Percentiles rank a stretch among this genome's conserved stretches.
Evolutionary conservation across 1,284 basidiomycete species (phyloP).

Genomic region (Microbotryomycetes sp.): DNA sequence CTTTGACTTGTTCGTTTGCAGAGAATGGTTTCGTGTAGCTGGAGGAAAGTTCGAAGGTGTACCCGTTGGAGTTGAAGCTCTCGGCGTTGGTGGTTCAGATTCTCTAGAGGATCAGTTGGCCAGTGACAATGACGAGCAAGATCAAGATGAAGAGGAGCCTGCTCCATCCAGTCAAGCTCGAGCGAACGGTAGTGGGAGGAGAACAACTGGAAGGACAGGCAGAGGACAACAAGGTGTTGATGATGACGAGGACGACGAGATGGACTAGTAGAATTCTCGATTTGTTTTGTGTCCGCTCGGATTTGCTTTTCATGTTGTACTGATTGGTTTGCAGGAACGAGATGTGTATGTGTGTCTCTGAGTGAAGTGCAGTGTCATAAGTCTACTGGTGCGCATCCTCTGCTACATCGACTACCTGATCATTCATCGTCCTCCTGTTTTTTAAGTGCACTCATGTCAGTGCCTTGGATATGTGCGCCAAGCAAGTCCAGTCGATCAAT

Average conservation of each 20-base stretch:
- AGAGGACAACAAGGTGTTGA: background rate
- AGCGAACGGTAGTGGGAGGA: background rate
- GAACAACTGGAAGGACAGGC: background rate
- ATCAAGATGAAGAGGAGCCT: background rate
- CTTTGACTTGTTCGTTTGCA: background rate
- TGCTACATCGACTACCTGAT: no score
- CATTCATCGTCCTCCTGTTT: conserved; percentile 24
- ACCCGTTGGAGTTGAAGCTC: conserved; percentile 40
- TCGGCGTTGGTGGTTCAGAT: conserved; percentile 36
- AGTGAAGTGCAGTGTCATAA: no score
- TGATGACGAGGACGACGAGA: background rate
- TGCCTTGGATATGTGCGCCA: conserved; percentile 28
- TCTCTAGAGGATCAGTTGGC: conserved; percentile 26
- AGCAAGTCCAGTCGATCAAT: conserved; percentile 35
- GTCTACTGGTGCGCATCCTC: no score
- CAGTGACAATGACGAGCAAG: conserved; percentile 19
- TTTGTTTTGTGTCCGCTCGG: no score
- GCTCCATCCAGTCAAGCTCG: no score
- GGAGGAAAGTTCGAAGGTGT: conserved; percentile 15
- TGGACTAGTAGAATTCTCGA: no score
- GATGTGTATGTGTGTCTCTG: background rate
- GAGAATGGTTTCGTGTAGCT: conserved; percentile 9
- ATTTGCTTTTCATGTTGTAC: no score
- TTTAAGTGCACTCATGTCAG: conserved; percentile 27
- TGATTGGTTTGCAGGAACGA: background rate